Evolutionary conservation across 2,329 filamentous ascomycete genomes (phyloP).

Genomic region (Arthroderma sp.): DNA sequence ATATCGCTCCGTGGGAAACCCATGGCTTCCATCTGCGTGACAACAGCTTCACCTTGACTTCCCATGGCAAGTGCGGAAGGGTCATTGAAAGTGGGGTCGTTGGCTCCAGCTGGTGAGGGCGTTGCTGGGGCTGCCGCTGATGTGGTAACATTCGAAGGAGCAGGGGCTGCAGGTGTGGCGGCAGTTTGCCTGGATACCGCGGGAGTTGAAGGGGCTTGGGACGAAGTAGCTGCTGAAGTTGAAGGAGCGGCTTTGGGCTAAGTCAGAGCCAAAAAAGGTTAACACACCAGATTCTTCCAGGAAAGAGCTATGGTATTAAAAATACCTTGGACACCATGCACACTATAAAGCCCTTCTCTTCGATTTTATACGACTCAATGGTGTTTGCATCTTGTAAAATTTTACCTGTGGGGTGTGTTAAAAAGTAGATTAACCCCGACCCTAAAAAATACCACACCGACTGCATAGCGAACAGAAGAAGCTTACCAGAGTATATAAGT

Average conservation of each 20-base stretch:
- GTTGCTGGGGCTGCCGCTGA: constrained; percentile 9
- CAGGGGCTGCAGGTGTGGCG: constrained; percentile 9
- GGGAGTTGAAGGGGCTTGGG: constrained; percentile 24
- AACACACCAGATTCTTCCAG: neutral
- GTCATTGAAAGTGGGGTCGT: constrained; percentile 46
- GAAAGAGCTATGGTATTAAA: constrained; percentile 7
- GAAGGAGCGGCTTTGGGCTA: constrained; percentile 58
- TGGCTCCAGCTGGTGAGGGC: constrained; percentile 9
- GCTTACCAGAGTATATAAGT: constrained; percentile 91
- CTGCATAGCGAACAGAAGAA: neutral
- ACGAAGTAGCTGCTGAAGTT: constrained; percentile 20
- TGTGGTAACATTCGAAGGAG: constrained; percentile 8
- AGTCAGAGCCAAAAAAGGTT: constrained; percentile 9
- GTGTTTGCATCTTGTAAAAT: constrained; percentile 97
- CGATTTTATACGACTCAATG: constrained; percentile 92
- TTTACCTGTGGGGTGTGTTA: constrained; percentile 53
- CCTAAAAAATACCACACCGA: neutral
- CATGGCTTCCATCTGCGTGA: constrained; percentile 94
- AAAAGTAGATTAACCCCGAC: constrained; percentile 9
- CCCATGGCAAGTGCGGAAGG: constrained; percentile 79
- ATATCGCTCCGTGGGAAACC: constrained; percentile 82
- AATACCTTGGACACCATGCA: constrained; percentile 94
- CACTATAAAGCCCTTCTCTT: constrained; percentile 98
- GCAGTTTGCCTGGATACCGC: constrained; percentile 9
- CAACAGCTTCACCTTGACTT: constrained; percentile 63